Percentiles rank a stretch among this genome's conserved stretches.
Conservation (phyloP, 2,329 filamentous ascomycete species). For the Aspergillus proliferans region DNA sequence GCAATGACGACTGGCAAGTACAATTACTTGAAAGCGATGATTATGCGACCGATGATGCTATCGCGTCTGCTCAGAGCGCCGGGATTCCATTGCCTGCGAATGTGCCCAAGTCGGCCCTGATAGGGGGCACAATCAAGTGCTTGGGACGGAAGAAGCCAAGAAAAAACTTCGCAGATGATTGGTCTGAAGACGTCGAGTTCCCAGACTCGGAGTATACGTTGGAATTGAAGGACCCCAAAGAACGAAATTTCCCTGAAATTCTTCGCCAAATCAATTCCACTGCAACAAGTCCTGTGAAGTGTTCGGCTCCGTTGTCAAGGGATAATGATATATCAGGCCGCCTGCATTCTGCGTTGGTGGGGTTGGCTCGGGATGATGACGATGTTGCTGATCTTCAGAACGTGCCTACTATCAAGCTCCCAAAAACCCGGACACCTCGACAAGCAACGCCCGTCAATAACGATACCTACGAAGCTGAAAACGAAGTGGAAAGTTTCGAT, state of each 20-base stretch:
- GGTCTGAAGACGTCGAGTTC: slow-evolving; percentile 71
- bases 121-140: slow-evolving; percentile 89
- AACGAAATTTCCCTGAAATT: slow-evolving; percentile 59
- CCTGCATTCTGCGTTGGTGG: slow-evolving; percentile 48
- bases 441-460: slow-evolving; percentile 45
- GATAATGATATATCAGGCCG: slow-evolving; percentile 41
- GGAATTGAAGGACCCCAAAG: slow-evolving; percentile 59
- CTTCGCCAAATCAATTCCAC: slow-evolving; percentile 59
- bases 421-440: slow-evolving; percentile 51
- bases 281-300: slow-evolving; percentile 34
- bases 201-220: slow-evolving; percentile 53
- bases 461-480: slow-evolving; percentile 39
- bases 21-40: slow-evolving; percentile 81
- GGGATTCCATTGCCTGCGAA: slow-evolving; percentile 87
- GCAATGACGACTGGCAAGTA: slow-evolving; percentile 84
- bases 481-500: slow-evolving; percentile 62
- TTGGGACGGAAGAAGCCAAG: slow-evolving; percentile 69
- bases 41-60: slow-evolving; percentile 73
- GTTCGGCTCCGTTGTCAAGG: slow-evolving; percentile 21
- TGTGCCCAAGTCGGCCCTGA: slow-evolving; percentile 78
- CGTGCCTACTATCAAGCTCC: slow-evolving; percentile 61
- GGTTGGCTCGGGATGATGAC: slow-evolving; percentile 56
- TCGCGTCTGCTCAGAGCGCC: slow-evolving; percentile 77
- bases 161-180: slow-evolving; percentile 70
- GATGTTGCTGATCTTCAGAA: slow-evolving; percentile 60